phyloP scores from a whole-genome alignment of 805 yeast genomes.

The Candida jianshihensis region DNA sequence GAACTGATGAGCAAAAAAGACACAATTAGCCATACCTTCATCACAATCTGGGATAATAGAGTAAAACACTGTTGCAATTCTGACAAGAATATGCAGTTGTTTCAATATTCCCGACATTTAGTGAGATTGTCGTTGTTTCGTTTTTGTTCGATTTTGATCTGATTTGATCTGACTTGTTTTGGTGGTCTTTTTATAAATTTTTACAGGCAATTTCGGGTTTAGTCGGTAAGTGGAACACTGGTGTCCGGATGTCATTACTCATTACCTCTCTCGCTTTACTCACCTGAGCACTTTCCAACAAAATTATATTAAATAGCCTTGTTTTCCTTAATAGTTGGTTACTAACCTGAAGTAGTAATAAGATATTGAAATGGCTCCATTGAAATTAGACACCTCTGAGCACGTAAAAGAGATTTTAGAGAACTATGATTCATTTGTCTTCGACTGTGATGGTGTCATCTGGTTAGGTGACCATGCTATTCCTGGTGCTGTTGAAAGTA shows the following conservation, averaged over 20 bases:
- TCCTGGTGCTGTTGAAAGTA: slow-evolving; percentile 73
- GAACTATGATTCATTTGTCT: slow-evolving; percentile 75
- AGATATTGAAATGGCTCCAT: slow-evolving; percentile 21
- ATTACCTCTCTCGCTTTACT: no score
- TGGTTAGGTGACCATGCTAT: slow-evolving; percentile 85
- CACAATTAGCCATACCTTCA: slow-evolving; percentile 38
- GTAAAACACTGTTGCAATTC: slow-evolving; percentile 38
- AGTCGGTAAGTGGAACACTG: no score
- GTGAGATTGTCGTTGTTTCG: background rate
- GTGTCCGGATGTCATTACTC: no score
- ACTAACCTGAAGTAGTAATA: no score
- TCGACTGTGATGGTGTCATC: slow-evolving; percentile 96
- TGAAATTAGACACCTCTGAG: slow-evolving; percentile 39
- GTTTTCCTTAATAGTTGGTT: no score
- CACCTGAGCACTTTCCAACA: no score
- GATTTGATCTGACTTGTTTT: no score
- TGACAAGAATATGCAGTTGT: slow-evolving; percentile 16
- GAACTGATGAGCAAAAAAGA: background rate
- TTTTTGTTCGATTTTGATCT: no score
- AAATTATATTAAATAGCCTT: no score
- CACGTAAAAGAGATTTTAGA: slow-evolving; percentile 50
- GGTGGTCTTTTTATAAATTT: no score
- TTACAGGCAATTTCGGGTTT: no score
- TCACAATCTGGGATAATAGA: slow-evolving; percentile 88
- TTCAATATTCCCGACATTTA: slow-evolving; percentile 1